phyloP scores from a whole-genome alignment of 2,329 filamentous ascomycete genomes.

The Rhinocladiella similis region DNA sequence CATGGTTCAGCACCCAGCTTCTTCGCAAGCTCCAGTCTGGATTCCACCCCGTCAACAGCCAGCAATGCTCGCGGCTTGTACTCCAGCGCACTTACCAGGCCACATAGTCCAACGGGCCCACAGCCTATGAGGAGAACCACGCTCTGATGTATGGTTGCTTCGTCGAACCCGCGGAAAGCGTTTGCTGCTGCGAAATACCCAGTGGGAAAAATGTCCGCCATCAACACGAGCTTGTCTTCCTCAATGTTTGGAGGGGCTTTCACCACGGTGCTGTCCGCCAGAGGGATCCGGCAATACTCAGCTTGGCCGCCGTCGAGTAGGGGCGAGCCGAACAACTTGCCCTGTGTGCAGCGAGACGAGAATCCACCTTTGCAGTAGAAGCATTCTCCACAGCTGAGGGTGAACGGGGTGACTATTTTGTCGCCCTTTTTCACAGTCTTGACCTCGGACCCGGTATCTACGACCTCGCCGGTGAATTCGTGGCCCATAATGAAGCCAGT shows the following conservation, averaged over 20 bases:
- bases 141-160: slow-evolving; percentile 61
- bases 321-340: slow-evolving; percentile 68
- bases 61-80: slow-evolving; percentile 74
- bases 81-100: slow-evolving; percentile 73
- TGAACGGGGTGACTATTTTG: slow-evolving; percentile 80
- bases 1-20: slow-evolving; percentile 77
- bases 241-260: slow-evolving; percentile 70
- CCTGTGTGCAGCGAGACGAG: slow-evolving; percentile 74
- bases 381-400: slow-evolving; percentile 72
- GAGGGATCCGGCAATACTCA: slow-evolving; percentile 77
- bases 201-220: slow-evolving; percentile 91
- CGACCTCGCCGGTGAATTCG: slow-evolving; percentile 79
- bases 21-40: slow-evolving; percentile 70
- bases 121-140: slow-evolving; percentile 82
- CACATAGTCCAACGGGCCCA: slow-evolving; percentile 82
- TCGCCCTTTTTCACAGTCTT: slow-evolving; percentile 72
- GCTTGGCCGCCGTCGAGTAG: slow-evolving; percentile 76
- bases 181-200: slow-evolving; percentile 80
- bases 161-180: slow-evolving; percentile 65
- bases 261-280: slow-evolving; percentile 78
- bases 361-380: slow-evolving; percentile 80
- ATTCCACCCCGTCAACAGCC: slow-evolving; percentile 75
- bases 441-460: slow-evolving; percentile 67
- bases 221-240: slow-evolving; percentile 74
- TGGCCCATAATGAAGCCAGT: slow-evolving; percentile 71